These are phyloP conservation scores for Hortiboletus flavorubellus DNA, from an alignment of 768 basidiomycete genomes.

Conservation along the genomic window DNA sequence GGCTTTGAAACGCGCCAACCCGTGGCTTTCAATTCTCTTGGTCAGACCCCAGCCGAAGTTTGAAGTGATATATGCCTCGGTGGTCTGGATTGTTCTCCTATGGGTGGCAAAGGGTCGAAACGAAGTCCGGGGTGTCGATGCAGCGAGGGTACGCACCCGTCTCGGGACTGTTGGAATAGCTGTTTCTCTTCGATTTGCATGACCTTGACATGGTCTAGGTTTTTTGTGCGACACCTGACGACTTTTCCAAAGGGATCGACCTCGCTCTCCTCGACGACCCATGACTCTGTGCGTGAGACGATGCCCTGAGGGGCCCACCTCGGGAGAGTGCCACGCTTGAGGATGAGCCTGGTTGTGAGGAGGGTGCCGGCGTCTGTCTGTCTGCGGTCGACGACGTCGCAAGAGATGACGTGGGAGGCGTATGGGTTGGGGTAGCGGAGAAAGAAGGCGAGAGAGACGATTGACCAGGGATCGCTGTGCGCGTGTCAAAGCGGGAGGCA, in stretches of 20 bases:
- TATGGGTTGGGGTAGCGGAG: slow-evolving; percentile 95
- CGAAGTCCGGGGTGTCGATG: neutral
- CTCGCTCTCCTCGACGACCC: slow-evolving; percentile 94
- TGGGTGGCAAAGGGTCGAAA: slow-evolving; percentile 4
- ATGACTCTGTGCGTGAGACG: slow-evolving; percentile 80
- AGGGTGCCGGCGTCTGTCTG: slow-evolving; percentile 73
- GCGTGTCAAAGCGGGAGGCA: neutral
- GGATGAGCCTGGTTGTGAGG: slow-evolving; percentile 83
- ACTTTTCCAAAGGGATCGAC: slow-evolving; percentile 81
- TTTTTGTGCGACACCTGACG: slow-evolving; percentile 77
- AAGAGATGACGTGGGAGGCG: slow-evolving; percentile 89
- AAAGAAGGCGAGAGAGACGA: slow-evolving; percentile 90
- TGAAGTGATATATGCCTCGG: slow-evolving; percentile 84
- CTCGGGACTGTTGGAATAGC: slow-evolving; percentile 59
- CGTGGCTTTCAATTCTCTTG: slow-evolving; percentile 82
- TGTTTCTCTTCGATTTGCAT: slow-evolving; percentile 90
- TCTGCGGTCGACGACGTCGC: slow-evolving; percentile 88
- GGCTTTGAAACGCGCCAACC: slow-evolving; percentile 78
- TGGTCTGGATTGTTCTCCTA: slow-evolving; percentile 80
- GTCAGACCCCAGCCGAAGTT: slow-evolving; percentile 90
- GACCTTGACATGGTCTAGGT: slow-evolving; percentile 91
- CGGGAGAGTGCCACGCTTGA: slow-evolving; percentile 89
- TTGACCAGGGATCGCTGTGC: slow-evolving; percentile 86
- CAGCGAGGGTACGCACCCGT: slow-evolving; percentile 55
- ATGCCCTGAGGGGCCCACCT: slow-evolving; percentile 88